These are phyloP conservation scores for Suillus decipiens DNA, from an alignment of 768 basidiomycete species.

Conservation along the genomic window DNA sequence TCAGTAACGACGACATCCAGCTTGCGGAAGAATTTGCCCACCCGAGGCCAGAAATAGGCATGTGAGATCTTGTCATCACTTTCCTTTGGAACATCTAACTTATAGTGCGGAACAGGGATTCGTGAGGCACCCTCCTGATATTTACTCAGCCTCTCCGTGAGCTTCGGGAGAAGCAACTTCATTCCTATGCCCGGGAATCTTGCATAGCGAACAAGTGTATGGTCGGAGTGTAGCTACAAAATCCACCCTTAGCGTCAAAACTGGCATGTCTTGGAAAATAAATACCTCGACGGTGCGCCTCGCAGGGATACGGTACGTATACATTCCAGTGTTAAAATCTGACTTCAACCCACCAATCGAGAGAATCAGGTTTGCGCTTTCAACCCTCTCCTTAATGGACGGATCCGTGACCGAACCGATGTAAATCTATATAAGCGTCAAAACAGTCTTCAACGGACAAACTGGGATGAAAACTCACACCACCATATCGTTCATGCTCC, in stretches of 20 bases:
- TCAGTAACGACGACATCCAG: conserved; percentile 84
- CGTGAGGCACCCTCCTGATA: conserved; percentile 41
- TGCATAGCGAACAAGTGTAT: conserved; percentile 66
- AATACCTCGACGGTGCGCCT: conserved; percentile 63
- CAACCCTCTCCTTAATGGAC: conserved; percentile 68
- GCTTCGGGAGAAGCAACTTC: conserved; percentile 74
- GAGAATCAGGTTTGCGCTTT: conserved; percentile 72
- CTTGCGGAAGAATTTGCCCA: conserved; percentile 69
- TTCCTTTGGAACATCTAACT: conserved; percentile 50
- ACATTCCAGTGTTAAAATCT: conserved; percentile 90
- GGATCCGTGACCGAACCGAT: conserved; percentile 71
- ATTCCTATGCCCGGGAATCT: conserved; percentile 68
- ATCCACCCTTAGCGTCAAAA: conserved; percentile 4
- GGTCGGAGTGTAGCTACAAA: conserved; percentile 71
- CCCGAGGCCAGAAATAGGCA: conserved; percentile 80
- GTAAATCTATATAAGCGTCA: conserved; percentile 55
- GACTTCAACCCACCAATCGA: conserved; percentile 69
- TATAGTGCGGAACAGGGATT: conserved; percentile 46
- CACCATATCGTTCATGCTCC: conserved; percentile 71
- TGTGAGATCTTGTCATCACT: conserved; percentile 63
- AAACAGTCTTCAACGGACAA: conserved; percentile 6
- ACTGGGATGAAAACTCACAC: conserved; percentile 48
- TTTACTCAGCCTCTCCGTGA: conserved; percentile 54
- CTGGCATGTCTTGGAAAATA: conserved; percentile 4
- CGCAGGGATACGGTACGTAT: conserved; percentile 70